phyloP scores from a whole-genome alignment of 805 yeast species.

The Candida nitratophila region DNA sequence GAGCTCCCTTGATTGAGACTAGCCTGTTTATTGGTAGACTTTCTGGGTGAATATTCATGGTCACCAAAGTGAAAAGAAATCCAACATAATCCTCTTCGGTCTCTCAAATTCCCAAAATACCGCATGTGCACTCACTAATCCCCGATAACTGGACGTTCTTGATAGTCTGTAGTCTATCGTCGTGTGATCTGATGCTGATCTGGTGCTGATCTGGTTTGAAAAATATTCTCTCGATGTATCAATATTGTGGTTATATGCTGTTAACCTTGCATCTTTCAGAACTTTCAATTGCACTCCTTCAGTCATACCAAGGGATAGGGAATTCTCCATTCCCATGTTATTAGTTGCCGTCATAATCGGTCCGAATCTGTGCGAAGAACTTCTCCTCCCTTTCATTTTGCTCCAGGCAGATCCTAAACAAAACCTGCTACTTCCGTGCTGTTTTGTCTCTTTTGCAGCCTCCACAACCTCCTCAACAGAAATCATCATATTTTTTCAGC shows the following conservation, averaged over 20 bases:
- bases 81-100: slow-evolving; percentile 64
- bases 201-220: slow-evolving; percentile 62
- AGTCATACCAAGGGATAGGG: slow-evolving; percentile 79
- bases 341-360: slow-evolving; percentile 61
- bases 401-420: slow-evolving; percentile 90
- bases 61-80: slow-evolving; percentile 58
- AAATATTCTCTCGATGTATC: slow-evolving; percentile 77
- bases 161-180: slow-evolving; percentile 64
- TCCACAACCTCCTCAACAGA: slow-evolving; percentile 53
- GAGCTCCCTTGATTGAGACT: slow-evolving; percentile 77
- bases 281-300: slow-evolving; percentile 53
- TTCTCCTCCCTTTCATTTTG: slow-evolving; percentile 72
- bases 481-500: slow-evolving; percentile 62
- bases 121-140: slow-evolving; percentile 69
- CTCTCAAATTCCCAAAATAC: slow-evolving; percentile 75
- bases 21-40: slow-evolving; percentile 73
- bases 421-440: slow-evolving; percentile 68
- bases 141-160: slow-evolving; percentile 58
- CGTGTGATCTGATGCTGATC: too few relatives aligned
- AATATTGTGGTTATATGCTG: slow-evolving; percentile 77
- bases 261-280: slow-evolving; percentile 62
- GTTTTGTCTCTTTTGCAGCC: slow-evolving; percentile 59
- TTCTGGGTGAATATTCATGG: slow-evolving; percentile 70
- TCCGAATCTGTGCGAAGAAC: slow-evolving; percentile 53
- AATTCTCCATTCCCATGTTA: slow-evolving; percentile 59